Evolutionary conservation across 2,329 filamentous ascomycete genomes (phyloP), one percentile per base, ranked within the genome.

Genomic region (Aspergillus sp.): DNA sequence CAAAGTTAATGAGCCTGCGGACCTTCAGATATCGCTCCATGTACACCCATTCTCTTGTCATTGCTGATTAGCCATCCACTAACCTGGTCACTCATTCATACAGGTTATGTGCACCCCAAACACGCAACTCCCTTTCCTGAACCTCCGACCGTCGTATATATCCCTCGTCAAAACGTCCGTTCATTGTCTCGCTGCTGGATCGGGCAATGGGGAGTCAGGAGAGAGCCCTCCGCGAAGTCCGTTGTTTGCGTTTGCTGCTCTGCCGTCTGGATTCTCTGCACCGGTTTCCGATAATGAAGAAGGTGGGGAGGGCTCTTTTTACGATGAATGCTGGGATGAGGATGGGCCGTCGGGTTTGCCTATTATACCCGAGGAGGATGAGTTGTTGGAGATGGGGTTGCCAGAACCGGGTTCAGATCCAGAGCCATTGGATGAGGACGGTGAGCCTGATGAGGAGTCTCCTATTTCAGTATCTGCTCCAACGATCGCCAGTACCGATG

Each of bases 1-100:
- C 3, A 51, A 58, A 25, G 45, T 48, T 3, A 45, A 43, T 7
- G 53, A 59, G 25, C 52, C 59, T 23, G 58, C 64, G 15, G 49
- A 56, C 19, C 42, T 66, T 37, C 56, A 47, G 15, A 53, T 67
- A 3, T 52, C 55, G 1, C 41, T 69, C 7, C 63, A 68, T 50
- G 66, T 68, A 60, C 51, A 48, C 9, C 2, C 17, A 6, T 37
- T n/a, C 5, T 37, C n/a, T 47, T 32, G 20, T 42, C 12, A 10
- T 30, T 39, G 25, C 12, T 44, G 19, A 22, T 37, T 43, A 41
- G 7, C 33, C n/a, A 17, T 13, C 9, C 12, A 22, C 17, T 41
- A 41, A 23, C 41, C 13, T 30, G 15, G n/a, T 17, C 27, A 19
- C 17, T 10, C 9, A n/a, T 38, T 32, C 32, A 17, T 37, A 49